These are phyloP conservation scores for Colletotrichum tabaci DNA, from an alignment of 2,329 filamentous ascomycete species.

Conservation along the genomic window DNA sequence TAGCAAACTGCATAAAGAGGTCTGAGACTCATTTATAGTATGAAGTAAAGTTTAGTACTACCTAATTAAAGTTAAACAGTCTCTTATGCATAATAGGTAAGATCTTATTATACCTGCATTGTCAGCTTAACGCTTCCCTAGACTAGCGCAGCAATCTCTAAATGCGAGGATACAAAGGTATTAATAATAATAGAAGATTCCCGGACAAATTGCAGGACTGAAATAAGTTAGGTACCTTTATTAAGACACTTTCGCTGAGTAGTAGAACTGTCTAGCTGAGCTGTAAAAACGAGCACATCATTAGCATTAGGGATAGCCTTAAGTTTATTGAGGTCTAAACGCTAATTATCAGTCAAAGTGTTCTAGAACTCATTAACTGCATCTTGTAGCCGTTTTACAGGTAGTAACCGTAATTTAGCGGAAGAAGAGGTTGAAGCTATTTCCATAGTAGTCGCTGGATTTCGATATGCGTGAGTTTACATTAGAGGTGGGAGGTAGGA, in stretches of 20 bases:
- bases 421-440: no score
- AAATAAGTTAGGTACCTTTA: not conserved
- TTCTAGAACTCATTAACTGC: not conserved
- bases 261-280: not conserved
- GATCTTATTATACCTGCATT: not conserved
- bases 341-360: not conserved
- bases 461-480: no score
- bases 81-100: not conserved
- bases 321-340: not conserved
- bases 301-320: not conserved
- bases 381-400: not conserved
- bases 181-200: not conserved
- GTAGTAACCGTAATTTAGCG: not conserved
- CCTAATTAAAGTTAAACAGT: not conserved
- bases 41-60: not conserved
- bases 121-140: slow-evolving; percentile 2
- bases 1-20: not conserved
- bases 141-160: not conserved
- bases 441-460: no score
- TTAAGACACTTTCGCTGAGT: not conserved
- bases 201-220: not conserved
- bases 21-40: not conserved
- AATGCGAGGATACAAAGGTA: not conserved
- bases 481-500: no score
- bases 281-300: not conserved